Conservation (phyloP, 2,329 filamentous ascomycete genomes). For the Arthrinium phaeospermum region DNA sequence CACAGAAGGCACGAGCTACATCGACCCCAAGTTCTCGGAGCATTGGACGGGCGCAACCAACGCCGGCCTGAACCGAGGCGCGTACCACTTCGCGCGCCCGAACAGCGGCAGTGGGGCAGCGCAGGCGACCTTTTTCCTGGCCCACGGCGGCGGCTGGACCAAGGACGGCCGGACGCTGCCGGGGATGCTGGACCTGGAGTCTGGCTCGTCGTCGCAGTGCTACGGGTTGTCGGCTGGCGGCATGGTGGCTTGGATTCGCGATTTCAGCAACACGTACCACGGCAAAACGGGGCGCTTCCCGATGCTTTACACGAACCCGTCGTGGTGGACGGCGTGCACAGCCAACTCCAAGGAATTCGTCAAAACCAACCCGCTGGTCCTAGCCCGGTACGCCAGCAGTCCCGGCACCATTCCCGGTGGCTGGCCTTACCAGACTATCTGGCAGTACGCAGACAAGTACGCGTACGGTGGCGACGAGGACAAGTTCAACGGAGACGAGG, state of each 20-base stretch:
- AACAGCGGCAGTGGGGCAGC: constrained; percentile 45
- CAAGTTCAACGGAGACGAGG: constrained; percentile 52
- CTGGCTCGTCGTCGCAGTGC: constrained; percentile 46
- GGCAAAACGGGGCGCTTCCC: constrained; percentile 52
- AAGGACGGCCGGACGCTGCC: constrained; percentile 59
- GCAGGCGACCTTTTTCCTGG: constrained; percentile 58
- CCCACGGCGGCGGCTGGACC: constrained; percentile 60
- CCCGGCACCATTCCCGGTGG: constrained; percentile 54
- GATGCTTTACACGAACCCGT: constrained; percentile 57
- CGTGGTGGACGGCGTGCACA: constrained; percentile 61
- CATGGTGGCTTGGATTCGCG: constrained; percentile 57
- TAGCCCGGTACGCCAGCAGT: constrained; percentile 50
- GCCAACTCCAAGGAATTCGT: constrained; percentile 54
- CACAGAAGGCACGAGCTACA: constrained; percentile 57
- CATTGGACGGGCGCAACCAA: constrained; percentile 57
- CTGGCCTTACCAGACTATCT: constrained; percentile 60
- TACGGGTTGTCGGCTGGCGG: constrained; percentile 50
- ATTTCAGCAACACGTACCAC: constrained; percentile 59
- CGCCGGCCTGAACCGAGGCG: constrained; percentile 59
- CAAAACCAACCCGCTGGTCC: constrained; percentile 51
- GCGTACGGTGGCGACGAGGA: constrained; percentile 59
- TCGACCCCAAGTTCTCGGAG: constrained; percentile 49
- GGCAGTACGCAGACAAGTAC: constrained; percentile 58
- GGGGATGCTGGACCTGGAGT: constrained; percentile 63
- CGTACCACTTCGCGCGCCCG: constrained; percentile 61